These are phyloP conservation scores for Pleurotus pulmonarius DNA, from an alignment of 768 basidiomycete species.

Conservation along the genomic window DNA sequence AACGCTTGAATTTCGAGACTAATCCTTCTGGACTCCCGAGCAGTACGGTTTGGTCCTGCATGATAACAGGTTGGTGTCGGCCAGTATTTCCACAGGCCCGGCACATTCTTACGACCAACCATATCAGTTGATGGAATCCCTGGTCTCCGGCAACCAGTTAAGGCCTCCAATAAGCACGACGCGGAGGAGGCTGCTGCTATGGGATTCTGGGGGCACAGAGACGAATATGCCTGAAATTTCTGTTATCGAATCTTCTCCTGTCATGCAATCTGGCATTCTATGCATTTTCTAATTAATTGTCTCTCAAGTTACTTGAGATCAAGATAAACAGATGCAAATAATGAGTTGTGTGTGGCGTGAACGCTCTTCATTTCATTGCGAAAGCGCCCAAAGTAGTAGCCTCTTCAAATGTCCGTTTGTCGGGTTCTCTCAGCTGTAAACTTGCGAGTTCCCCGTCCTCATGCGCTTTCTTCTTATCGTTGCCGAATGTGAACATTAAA, in stretches of 20 bases:
- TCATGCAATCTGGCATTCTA: too few relatives aligned
- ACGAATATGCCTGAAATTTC: not conserved
- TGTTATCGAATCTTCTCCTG: too few relatives aligned
- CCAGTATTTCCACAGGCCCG: not conserved
- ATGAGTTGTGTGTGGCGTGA: too few relatives aligned
- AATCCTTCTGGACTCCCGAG: constrained; percentile 19
- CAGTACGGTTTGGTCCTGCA: constrained; percentile 19
- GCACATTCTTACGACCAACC: not conserved
- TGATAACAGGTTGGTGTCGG: constrained; percentile 22
- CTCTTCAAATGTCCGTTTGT: too few relatives aligned
- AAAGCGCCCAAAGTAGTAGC: too few relatives aligned
- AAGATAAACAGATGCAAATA: too few relatives aligned
- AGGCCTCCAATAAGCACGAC: not conserved
- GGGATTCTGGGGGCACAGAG: not conserved
- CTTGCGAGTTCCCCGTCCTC: not conserved
- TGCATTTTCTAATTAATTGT: too few relatives aligned
- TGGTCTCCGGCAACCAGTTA: not conserved
- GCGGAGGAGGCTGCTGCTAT: not conserved
- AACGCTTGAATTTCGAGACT: constrained; percentile 10
- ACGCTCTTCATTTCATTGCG: too few relatives aligned
- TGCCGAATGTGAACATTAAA: not conserved
- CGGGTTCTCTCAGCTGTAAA: not conserved
- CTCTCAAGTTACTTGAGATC: too few relatives aligned
- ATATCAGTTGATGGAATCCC: not conserved
- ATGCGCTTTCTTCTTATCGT: not conserved